A percentile compares a stretch with the other conserved stretches of the same genome.
These are phyloP conservation scores for Auricularia sp. DNA, from an alignment of 768 basidiomycete species.

Conservation along the genomic window DNA sequence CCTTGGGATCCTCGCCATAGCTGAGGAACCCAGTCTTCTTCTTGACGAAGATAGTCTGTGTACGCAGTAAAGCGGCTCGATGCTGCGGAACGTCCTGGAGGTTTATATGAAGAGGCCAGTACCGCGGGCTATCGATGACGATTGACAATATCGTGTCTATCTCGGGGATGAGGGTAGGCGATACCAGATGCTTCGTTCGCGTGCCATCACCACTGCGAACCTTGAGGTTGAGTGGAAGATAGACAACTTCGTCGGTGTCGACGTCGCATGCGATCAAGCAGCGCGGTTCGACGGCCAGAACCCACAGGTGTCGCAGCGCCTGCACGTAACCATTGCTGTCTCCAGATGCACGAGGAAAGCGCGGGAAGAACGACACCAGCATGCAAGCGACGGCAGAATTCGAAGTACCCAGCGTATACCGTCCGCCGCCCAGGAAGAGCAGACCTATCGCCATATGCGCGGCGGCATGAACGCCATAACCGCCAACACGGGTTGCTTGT, in stretches of 20 bases:
- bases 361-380: slow-evolving; percentile 86
- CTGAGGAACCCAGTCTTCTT: slow-evolving; percentile 85
- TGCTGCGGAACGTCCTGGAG: slow-evolving; percentile 58
- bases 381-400: slow-evolving; percentile 86
- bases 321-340: slow-evolving; percentile 91
- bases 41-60: slow-evolving; percentile 85
- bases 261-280: slow-evolving; percentile 89
- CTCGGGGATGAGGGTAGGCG: slow-evolving; percentile 88
- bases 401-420: slow-evolving; percentile 85
- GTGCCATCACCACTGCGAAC: slow-evolving; percentile 54
- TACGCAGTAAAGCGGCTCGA: slow-evolving; percentile 56
- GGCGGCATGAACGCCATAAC: slow-evolving; percentile 84
- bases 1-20: slow-evolving; percentile 89
- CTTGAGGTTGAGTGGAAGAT: slow-evolving; percentile 84
- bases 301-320: slow-evolving; percentile 92
- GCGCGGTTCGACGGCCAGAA: slow-evolving; percentile 86
- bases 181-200: slow-evolving; percentile 71
- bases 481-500: slow-evolving; percentile 61
- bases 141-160: slow-evolving; percentile 74
- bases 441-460: slow-evolving; percentile 86
- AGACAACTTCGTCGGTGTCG: slow-evolving; percentile 82
- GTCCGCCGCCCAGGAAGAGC: slow-evolving; percentile 87
- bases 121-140: slow-evolving; percentile 85
- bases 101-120: slow-evolving; percentile 89
- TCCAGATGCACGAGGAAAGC: slow-evolving; percentile 64